Conservation (phyloP, 345 rosid genomes). For the Euphorbia tirucalli region DNA sequence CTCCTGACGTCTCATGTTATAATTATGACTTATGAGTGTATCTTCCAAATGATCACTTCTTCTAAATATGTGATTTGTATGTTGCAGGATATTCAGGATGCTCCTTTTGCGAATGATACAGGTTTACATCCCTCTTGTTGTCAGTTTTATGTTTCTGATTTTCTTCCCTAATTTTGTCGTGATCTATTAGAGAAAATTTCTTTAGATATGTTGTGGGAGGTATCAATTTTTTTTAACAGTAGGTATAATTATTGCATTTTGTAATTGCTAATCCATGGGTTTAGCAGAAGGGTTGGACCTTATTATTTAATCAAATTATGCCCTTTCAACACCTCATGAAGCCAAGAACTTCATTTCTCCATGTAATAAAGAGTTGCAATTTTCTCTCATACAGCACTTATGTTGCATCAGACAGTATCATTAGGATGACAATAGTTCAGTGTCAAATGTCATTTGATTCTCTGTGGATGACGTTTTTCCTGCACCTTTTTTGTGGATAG, state of each 20-base stretch:
- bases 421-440: background rate
- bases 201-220: background rate
- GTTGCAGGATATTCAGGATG: constrained; percentile 67
- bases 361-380: background rate
- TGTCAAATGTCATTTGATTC: background rate
- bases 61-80: constrained; percentile 18
- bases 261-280: background rate
- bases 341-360: background rate
- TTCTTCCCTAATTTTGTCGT: background rate
- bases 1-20: background rate
- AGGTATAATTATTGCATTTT: background rate
- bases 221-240: background rate
- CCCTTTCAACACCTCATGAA: background rate
- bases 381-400: background rate
- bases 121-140: constrained; percentile 38
- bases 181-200: background rate
- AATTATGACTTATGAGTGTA: background rate
- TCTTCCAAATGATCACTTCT: background rate
- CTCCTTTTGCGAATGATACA: constrained; percentile 67
- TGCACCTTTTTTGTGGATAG: background rate
- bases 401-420: background rate
- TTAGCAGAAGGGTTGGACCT: background rate
- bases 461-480: background rate
- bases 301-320: background rate
- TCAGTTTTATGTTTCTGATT: background rate